These are phyloP conservation scores for Acacia confusa DNA, from an alignment of 306 rosid genomes.

Conservation along the genomic window DNA sequence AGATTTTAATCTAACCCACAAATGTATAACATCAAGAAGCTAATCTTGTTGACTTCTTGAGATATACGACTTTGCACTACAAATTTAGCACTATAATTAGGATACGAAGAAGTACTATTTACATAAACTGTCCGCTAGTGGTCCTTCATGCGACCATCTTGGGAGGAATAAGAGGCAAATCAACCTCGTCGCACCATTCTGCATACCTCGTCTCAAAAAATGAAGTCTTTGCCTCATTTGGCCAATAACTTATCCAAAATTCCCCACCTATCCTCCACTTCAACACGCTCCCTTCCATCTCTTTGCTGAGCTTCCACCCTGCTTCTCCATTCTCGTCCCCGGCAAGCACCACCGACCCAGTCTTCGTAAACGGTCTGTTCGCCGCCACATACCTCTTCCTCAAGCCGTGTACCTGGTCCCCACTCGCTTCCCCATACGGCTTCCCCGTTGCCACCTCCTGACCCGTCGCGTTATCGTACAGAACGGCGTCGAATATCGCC, in stretches of 20 bases:
- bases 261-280: slow-evolving; percentile 93
- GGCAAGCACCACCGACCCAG: slow-evolving; percentile 65
- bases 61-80: too few relatives aligned
- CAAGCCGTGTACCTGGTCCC: slow-evolving; percentile 30
- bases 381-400: slow-evolving; percentile 44
- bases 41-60: not conserved
- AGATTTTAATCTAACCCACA: not conserved
- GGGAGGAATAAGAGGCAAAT: slow-evolving; percentile 74
- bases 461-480: slow-evolving; percentile 61
- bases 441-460: slow-evolving; percentile 57
- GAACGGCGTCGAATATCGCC: slow-evolving; percentile 67
- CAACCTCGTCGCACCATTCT: slow-evolving; percentile 98
- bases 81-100: too few relatives aligned
- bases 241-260: slow-evolving; percentile 70
- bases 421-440: slow-evolving; percentile 3
- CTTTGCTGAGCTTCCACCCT: slow-evolving; percentile 74
- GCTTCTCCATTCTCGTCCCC: slow-evolving; percentile 83
- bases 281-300: slow-evolving; percentile 91
- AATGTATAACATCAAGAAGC: not conserved
- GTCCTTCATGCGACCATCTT: slow-evolving; percentile 26
- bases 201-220: slow-evolving; percentile 70
- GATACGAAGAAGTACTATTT: too few relatives aligned
- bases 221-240: slow-evolving; percentile 51
- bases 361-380: slow-evolving; percentile 57
- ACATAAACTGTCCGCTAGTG: not conserved